Percentiles rank a stretch among this genome's conserved stretches.
phyloP scores from a whole-genome alignment of 768 basidiomycete species.

The Ramaria sp. region DNA sequence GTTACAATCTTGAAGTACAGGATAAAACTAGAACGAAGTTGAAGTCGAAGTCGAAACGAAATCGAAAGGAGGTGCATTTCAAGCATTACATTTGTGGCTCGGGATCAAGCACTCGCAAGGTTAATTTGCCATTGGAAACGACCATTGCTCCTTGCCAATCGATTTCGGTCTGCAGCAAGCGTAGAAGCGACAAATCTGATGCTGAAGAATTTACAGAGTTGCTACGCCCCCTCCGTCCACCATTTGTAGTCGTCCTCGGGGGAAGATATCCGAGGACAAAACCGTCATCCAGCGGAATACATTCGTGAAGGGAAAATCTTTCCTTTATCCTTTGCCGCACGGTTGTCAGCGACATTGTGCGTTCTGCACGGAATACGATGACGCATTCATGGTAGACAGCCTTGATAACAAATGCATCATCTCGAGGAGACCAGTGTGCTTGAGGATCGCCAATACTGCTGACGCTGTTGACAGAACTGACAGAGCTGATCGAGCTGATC shows the following conservation, averaged over 20 bases:
- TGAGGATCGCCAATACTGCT: neutral
- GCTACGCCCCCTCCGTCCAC: slow-evolving; percentile 19
- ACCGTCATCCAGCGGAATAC: slow-evolving; percentile 37
- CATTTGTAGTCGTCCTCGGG: slow-evolving; percentile 5
- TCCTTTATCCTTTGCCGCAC: slow-evolving; percentile 49
- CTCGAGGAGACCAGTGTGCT: neutral
- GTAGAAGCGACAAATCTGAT: slow-evolving; percentile 16
- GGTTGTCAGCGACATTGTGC: slow-evolving; percentile 36
- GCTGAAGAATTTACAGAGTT: slow-evolving; percentile 14
- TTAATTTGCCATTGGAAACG: slow-evolving; percentile 40
- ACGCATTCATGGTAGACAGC: slow-evolving; percentile 51
- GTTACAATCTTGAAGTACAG: neutral
- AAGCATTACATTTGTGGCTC: neutral
- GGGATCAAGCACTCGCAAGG: slow-evolving; percentile 43
- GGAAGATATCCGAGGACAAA: slow-evolving; percentile 50
- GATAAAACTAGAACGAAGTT: no score
- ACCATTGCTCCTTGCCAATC: slow-evolving; percentile 48
- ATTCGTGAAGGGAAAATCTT: slow-evolving; percentile 57
- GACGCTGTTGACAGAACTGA: neutral
- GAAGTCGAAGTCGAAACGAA: neutral
- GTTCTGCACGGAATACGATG: slow-evolving; percentile 47
- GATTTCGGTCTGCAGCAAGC: slow-evolving; percentile 41
- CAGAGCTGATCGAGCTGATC: neutral
- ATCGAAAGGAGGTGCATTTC: neutral
- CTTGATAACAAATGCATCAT: slow-evolving; percentile 42